These are phyloP conservation scores for Platanthera zijinensis DNA, from an alignment of 106 monocot species.

Conservation along the genomic window DNA sequence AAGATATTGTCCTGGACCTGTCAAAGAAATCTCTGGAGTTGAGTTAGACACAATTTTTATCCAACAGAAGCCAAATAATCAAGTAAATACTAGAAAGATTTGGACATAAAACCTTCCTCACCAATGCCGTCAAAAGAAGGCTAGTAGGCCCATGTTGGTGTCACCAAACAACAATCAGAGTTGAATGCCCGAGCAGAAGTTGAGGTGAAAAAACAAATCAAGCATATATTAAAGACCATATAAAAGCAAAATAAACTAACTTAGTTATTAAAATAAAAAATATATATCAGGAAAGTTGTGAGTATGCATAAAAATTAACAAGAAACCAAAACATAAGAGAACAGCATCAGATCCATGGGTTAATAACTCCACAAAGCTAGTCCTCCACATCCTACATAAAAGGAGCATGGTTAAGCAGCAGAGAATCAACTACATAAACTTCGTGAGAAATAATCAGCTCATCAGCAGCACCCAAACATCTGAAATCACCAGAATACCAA, in stretches of 20 bases:
- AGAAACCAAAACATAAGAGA: neutral
- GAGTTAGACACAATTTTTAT: neutral
- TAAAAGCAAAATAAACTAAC: neutral
- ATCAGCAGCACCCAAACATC: slow-evolving; percentile 14
- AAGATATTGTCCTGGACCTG: neutral
- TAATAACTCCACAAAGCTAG: slow-evolving; percentile 7
- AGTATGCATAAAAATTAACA: neutral
- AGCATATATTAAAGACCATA: neutral
- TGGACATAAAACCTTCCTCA: neutral
- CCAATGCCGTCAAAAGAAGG: slow-evolving; percentile 1
- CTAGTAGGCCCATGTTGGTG: neutral
- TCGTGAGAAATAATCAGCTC: neutral
- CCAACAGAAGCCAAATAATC: neutral
- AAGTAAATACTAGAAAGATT: neutral
- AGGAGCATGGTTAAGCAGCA: slow-evolving; percentile 3
- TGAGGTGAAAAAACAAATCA: neutral
- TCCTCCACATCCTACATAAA: slow-evolving; percentile 7
- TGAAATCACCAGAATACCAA: slow-evolving; percentile 51
- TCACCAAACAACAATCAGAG: neutral
- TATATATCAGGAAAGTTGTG: slow-evolving; percentile 1
- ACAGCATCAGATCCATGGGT: slow-evolving; percentile 7
- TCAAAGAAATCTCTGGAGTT: neutral
- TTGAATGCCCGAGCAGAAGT: neutral
- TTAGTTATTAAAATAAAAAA: neutral
- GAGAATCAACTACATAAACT: slow-evolving; percentile 9